A percentile compares a stretch with the other conserved stretches of the same genome.
These are phyloP conservation scores for Microbotryum lychnidis-dioicae DNA, from an alignment of 1,284 basidiomycete genomes.

Conservation along the genomic window DNA sequence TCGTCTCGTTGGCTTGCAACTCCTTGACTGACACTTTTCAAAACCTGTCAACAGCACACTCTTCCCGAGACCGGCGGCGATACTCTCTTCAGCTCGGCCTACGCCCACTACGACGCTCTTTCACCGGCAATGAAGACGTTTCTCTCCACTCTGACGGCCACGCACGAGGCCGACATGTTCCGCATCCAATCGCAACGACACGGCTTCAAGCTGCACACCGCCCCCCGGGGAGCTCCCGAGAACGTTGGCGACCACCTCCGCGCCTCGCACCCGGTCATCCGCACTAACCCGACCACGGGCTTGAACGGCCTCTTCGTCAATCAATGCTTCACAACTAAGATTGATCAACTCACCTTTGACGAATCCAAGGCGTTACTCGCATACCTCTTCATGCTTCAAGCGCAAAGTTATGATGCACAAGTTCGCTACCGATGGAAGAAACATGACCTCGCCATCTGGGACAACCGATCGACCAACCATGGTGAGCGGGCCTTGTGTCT, in stretches of 20 bases:
- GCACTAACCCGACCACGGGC: conserved; percentile 54
- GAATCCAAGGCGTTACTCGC: conserved; percentile 52
- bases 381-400: conserved; percentile 44
- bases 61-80: conserved; percentile 49
- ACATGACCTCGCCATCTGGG: conserved; percentile 44
- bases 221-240: conserved; percentile 49
- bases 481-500: conserved; percentile 16
- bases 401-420: conserved; percentile 45
- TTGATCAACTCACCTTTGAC: conserved; percentile 53
- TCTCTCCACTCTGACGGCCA: conserved; percentile 54
- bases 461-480: conserved; percentile 49
- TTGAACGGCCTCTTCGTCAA: conserved; percentile 61
- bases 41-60: conserved; percentile 47
- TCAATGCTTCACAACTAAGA: conserved; percentile 54
- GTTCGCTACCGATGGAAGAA: conserved; percentile 48
- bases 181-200: conserved; percentile 37
- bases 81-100: conserved; percentile 37
- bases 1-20: conserved; percentile 37
- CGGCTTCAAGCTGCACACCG: conserved; percentile 35
- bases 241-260: conserved; percentile 52
- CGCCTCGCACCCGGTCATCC: conserved; percentile 34
- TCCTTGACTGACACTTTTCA: conserved; percentile 19
- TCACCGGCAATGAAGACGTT: conserved; percentile 52
- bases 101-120: conserved; percentile 41
- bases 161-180: conserved; percentile 53